Evolutionary conservation across 345 rosid genomes (phyloP).

Genomic region (Trapa bicornis): DNA sequence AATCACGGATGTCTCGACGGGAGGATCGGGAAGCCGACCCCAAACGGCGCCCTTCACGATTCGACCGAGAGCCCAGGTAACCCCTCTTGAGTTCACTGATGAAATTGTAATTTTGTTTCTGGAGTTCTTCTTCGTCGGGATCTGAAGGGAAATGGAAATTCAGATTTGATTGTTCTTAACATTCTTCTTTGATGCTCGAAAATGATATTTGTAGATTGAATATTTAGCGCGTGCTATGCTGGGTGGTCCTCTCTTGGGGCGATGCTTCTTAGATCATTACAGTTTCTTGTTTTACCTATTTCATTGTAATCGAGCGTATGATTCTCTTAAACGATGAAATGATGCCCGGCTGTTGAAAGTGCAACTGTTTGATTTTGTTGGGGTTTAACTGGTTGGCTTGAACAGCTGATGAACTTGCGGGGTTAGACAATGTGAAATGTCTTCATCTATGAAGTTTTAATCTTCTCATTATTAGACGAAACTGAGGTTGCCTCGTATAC

Average conservation of each 20-base stretch:
- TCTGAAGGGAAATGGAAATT: not conserved
- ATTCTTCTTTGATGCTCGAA: not conserved
- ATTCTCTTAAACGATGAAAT: not conserved
- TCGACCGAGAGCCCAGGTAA: constrained; percentile 55
- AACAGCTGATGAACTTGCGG: not conserved
- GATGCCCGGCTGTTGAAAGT: not conserved
- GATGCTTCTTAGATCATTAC: too few species aligned
- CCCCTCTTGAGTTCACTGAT: not conserved
- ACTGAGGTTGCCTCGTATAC: too few species aligned
- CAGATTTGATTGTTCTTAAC: not conserved
- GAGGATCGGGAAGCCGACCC: constrained; percentile 42
- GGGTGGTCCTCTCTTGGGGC: too few species aligned
- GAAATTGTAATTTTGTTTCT: not conserved
- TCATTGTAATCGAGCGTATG: not conserved
- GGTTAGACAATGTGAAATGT: not conserved
- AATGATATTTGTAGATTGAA: not conserved
- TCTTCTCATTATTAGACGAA: too few species aligned
- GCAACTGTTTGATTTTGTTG: not conserved
- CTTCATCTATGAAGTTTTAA: too few species aligned
- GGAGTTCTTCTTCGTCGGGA: not conserved
- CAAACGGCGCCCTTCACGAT: constrained; percentile 35
- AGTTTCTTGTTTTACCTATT: not conserved
- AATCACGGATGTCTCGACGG: constrained; percentile 32
- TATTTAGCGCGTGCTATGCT: not conserved
- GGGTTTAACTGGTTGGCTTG: not conserved